Conservation (phyloP, 495 filamentous ascomycete species). For the Amorphotheca resinae region DNA sequence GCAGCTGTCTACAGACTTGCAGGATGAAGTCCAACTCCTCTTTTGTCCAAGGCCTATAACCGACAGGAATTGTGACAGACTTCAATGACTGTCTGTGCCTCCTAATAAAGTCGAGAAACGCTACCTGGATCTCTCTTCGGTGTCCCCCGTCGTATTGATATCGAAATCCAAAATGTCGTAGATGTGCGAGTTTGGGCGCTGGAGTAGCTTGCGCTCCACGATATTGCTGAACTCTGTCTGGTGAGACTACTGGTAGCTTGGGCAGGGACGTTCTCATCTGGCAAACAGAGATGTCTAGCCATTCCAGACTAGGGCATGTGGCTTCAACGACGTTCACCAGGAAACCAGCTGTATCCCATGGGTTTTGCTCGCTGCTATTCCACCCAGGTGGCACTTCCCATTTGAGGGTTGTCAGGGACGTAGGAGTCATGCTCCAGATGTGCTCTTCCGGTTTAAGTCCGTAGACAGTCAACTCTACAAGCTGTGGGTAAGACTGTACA, state of each 20-base stretch:
- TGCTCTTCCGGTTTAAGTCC: conserved; percentile 2
- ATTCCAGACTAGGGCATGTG: conserved; percentile 10
- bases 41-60: not conserved
- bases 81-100: conserved; percentile 2
- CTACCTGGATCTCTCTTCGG: not conserved
- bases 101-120: not conserved
- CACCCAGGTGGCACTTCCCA: not conserved
- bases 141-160: not conserved
- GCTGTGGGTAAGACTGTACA: conserved; percentile 5
- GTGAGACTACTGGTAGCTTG: not conserved
- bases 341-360: not conserved
- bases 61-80: conserved; percentile 3
- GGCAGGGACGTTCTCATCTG: not conserved
- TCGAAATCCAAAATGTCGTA: conserved; percentile 7
- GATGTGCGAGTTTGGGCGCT: not conserved
- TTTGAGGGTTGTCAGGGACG: conserved; percentile 1
- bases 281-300: not conserved
- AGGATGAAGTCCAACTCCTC: conserved; percentile 5
- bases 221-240: not conserved
- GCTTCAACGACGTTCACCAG: conserved; percentile 9
- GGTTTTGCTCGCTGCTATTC: not conserved
- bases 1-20: not conserved
- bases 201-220: not conserved
- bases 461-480: conserved; percentile 1
- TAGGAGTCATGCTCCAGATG: conserved; percentile 3